Evolutionary conservation across 768 basidiomycete species (phyloP), one percentile per base, ranked within the genome.

Genomic region (Vararia minispora): DNA sequence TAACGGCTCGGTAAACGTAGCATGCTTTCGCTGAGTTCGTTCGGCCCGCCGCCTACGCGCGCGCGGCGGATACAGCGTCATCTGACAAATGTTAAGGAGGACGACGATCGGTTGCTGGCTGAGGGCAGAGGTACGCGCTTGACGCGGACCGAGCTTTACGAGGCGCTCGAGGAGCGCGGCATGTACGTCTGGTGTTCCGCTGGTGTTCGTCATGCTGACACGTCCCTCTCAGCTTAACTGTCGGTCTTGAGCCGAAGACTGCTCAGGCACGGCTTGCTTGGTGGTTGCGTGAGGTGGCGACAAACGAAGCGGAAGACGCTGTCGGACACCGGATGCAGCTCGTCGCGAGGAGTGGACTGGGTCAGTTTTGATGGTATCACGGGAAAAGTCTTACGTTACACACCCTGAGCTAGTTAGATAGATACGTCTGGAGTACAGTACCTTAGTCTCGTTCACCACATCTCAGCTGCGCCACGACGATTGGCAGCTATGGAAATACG

Each of bases 111-210:
- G n/a, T 58, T 89, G 28, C 47, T 63, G 11, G 63, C 62, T 25
- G 79, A 80, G 47, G 62, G 59, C 22, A 48, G 58, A 23, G 62
- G 63, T 2, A 54, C 58, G 17, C 50, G 54, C 23, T 55, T 90
- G 31, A 70, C 72, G 3, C 52, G 61, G 14, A 60, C 62, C 3
- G 80, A 79, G 45, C 60, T 87, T 5, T 60, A 65, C 21, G 72
- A 82, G 39, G 79, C 82, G 3, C 64, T 89, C 11, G 63, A 71
- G 42, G 85, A 87, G 55, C 76, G 87, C 42, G 87, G 81, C 50
- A 66, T 87, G 86, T 88, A 53, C 53, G 82, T 66, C 13, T 12
- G 25, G 33, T 27, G 13, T 14, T 5, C 4, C 9, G n/a, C 17
- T 7, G 21, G 22, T 28, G 22, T 20, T 16, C 22, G 16, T 24